Evolutionary conservation across 495 filamentous ascomycete species (phyloP).

Genomic region (Xylaria sp.): DNA sequence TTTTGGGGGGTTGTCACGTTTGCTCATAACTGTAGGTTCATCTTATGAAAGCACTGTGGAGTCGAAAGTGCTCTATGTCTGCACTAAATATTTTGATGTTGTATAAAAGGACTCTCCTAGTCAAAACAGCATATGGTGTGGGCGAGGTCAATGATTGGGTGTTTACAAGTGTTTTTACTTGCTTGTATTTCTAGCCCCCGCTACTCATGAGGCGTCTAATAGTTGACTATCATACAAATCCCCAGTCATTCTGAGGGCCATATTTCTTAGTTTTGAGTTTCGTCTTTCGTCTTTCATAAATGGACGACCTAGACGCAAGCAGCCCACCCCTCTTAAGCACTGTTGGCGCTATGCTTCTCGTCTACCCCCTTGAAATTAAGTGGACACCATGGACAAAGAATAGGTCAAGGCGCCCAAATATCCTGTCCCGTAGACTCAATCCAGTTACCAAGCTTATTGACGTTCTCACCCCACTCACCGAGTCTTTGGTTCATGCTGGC

Average conservation of each 20-base stretch:
- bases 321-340: neutral
- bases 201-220: constrained; percentile 18
- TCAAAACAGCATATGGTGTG: neutral
- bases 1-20: neutral
- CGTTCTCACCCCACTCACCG: constrained; percentile 93
- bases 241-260: neutral
- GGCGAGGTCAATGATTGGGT: neutral
- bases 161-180: constrained; percentile 15
- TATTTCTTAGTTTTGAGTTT: constrained; percentile 1
- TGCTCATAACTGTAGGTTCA: neutral
- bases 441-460: constrained; percentile 94
- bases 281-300: constrained; percentile 1
- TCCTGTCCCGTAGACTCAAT: constrained; percentile 89
- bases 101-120: neutral
- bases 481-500: constrained; percentile 88
- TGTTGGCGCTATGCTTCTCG: neutral
- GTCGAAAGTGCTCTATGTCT: neutral
- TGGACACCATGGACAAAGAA: neutral
- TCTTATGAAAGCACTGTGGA: neutral
- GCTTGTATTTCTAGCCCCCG: constrained; percentile 23
- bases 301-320: neutral
- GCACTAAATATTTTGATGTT: neutral
- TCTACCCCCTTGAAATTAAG: neutral
- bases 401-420: constrained; percentile 78
- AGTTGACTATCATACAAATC: constrained; percentile 30